Conservation (phyloP, 164 flowering plant genomes). For the Hamamelis virginiana region DNA sequence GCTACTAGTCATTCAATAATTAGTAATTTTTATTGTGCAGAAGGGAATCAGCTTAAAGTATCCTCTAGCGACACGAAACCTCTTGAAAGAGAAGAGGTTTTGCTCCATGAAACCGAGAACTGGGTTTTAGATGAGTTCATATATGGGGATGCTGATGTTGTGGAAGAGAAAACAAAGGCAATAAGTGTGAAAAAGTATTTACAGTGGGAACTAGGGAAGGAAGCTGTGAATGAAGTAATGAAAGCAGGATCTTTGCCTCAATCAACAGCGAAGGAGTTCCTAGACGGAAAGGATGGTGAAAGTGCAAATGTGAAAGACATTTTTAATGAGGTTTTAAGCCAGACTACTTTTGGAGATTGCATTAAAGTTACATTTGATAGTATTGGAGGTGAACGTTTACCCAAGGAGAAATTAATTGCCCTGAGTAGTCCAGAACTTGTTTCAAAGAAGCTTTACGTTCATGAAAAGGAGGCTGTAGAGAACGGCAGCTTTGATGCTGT, state of each 20-base stretch:
- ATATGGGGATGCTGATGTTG: neutral
- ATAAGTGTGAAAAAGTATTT: neutral
- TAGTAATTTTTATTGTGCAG: constrained; percentile 1
- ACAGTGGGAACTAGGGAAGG: neutral
- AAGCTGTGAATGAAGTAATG: neutral
- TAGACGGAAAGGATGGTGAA: neutral
- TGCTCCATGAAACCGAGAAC: neutral
- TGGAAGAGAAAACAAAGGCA: neutral
- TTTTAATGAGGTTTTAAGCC: constrained; percentile 1
- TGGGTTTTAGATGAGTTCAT: neutral
- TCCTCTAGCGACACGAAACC: neutral
- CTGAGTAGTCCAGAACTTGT: neutral
- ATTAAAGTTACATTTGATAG: neutral
- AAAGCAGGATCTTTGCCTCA: neutral
- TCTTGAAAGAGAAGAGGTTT: neutral
- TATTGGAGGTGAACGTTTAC: neutral
- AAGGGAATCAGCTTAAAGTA: neutral
- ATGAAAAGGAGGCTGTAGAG: neutral
- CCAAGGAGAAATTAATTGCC: neutral
- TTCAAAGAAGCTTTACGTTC: neutral
- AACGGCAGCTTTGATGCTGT: neutral
- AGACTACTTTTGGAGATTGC: neutral
- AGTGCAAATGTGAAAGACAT: neutral
- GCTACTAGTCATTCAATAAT: neutral
- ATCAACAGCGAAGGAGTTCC: neutral